Conservation (phyloP, 2,329 filamentous ascomycete species). For the Aspergillus melleus region DNA sequence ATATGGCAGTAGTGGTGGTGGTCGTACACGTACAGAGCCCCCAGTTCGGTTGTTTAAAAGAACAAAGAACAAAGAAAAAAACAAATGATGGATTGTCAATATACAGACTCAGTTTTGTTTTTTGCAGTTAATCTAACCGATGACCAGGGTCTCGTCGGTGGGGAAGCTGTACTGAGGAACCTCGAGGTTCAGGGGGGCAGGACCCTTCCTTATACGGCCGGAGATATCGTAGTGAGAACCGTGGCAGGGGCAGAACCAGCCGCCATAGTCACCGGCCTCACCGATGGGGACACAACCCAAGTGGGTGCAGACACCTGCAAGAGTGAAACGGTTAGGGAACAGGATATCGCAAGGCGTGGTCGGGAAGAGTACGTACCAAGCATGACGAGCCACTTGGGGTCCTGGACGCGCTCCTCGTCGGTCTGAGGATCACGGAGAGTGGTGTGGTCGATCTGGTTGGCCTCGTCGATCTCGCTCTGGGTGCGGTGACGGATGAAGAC, state of each 20-base stretch:
- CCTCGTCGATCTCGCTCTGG: conserved; percentile 86
- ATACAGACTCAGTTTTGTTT: not conserved
- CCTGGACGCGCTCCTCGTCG: conserved; percentile 92
- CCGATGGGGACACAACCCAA: conserved; percentile 98
- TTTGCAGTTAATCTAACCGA: conserved; percentile 68
- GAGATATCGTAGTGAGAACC: conserved; percentile 99
- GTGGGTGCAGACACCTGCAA: conserved; percentile 94
- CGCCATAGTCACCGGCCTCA: conserved; percentile 95
- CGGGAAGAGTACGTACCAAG: conserved; percentile 63
- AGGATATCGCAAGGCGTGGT: not conserved
- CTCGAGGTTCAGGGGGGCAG: conserved; percentile 96
- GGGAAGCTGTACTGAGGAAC: conserved; percentile 91
- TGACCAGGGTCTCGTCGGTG: conserved; percentile 82
- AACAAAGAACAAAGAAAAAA: not conserved
- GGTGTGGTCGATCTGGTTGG: conserved; percentile 81
- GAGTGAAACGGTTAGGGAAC: not conserved
- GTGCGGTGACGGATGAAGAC: conserved; percentile 99
- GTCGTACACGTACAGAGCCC: not conserved
- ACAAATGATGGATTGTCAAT: not conserved
- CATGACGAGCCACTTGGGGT: conserved; percentile 99
- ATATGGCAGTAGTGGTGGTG: not conserved
- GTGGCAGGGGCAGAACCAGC: conserved; percentile 99
- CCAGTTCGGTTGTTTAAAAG: not conserved
- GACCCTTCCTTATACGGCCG: conserved; percentile 95
- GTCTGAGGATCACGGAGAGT: conserved; percentile 85